Conservation (phyloP, 1,284 basidiomycete species). For the Somion occarium region DNA sequence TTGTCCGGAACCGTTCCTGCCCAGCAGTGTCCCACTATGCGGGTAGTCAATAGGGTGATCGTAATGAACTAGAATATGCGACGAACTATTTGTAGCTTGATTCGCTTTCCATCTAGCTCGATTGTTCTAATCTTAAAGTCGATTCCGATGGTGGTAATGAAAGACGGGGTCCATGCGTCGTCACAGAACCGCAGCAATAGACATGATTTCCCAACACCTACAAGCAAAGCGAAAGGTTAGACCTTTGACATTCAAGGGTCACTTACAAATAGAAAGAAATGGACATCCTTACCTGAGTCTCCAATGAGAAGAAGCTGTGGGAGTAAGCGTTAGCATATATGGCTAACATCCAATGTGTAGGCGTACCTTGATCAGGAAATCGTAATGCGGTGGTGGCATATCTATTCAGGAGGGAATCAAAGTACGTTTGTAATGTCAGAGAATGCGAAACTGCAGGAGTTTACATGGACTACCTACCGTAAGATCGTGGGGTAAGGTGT, state of each 20-base stretch:
- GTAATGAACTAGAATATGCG: not conserved
- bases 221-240: not conserved
- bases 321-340: not conserved
- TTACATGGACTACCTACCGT: not conserved
- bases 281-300: slow-evolving; percentile 74
- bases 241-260: not conserved
- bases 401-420: slow-evolving; percentile 6
- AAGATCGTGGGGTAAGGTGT: slow-evolving; percentile 4
- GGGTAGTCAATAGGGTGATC: slow-evolving; percentile 5
- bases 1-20: slow-evolving; percentile 98
- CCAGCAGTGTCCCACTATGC: slow-evolving; percentile 96
- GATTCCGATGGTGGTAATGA: slow-evolving; percentile 98
- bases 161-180: slow-evolving; percentile 99
- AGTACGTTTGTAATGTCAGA: slow-evolving; percentile 1
- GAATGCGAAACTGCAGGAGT: too few species aligned
- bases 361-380: slow-evolving; percentile 87
- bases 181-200: slow-evolving; percentile 98
- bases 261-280: too few species aligned
- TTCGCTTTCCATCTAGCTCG: slow-evolving; percentile 92
- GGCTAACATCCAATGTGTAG: not conserved
- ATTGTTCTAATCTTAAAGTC: slow-evolving; percentile 98
- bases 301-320: slow-evolving; percentile 85
- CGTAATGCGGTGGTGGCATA: slow-evolving; percentile 86
- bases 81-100: slow-evolving; percentile 93
- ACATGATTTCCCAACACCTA: slow-evolving; percentile 98